Base-by-base conservation (phyloP, 768 basidiomycete species). In the Terana coerulea region DNA sequence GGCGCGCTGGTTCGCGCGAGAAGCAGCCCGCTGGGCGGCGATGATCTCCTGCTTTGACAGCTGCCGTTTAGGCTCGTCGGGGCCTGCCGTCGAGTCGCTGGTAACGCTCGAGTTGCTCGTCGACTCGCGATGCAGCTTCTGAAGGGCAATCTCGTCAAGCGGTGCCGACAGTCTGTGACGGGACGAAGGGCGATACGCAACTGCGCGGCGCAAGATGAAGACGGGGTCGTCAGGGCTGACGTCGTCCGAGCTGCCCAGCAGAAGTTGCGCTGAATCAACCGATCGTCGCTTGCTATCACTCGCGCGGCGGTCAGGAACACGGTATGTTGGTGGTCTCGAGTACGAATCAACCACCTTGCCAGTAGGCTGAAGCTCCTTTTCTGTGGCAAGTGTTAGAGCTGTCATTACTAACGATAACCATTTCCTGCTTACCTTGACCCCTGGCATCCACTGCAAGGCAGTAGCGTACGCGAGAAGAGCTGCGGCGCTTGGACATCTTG, bases 291-390 rank as follows among this genome's bases (percentile, higher is more conserved):
- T 90, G 64, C 71, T 76, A 43, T 82, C 82, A 8, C 72, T 70
- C 12, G 75, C 75, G 29, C 80, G 79, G 28, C 80, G 78, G 36
- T 88, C 83, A 21, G 79, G 75, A 1, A 79, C 68, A 45, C 81
- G 80, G 70, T 84, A 86, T 2, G 77, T 69, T 1, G 95, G 95
- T 1, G 90, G 87, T 3, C 80, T 75, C 11, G 79, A 68, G 68
- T 84, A 95, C 1, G 91, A 86, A 47, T 98, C 95, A 33, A 95
- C 77, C 5, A 95, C 76, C 68, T 81, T 89, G 67, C 85, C 86
- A 8, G 91, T 87, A 0, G 93, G 86, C 0, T 81, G 65, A 17
- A 98, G 75, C 56, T 87, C 81, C 8, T 80, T 80, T 67, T 97
- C 95, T 95, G 50, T 47, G 31, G 56, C 33, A 56, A 37, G 17